phyloP scores from a whole-genome alignment of 2,329 filamentous ascomycete genomes.

The Sporothrix protearum region DNA sequence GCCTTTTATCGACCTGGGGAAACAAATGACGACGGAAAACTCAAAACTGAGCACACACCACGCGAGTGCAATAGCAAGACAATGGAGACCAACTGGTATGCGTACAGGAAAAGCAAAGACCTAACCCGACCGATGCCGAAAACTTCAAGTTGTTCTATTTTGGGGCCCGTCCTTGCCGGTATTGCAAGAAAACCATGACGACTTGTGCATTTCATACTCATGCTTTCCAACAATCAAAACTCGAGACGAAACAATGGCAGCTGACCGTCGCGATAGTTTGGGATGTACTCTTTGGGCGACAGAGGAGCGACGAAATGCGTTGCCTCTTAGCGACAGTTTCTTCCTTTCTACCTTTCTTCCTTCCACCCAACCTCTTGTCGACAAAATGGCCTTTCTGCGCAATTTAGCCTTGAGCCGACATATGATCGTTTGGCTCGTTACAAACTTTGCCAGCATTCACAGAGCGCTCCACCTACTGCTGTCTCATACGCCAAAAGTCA shows the following conservation, averaged over 20 bases:
- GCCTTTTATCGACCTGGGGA: neutral
- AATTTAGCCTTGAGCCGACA: conserved; percentile 3
- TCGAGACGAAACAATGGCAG: neutral
- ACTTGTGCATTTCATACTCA: neutral
- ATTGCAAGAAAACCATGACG: neutral
- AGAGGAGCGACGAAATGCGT: neutral
- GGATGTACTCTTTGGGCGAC: neutral
- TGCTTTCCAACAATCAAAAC: neutral
- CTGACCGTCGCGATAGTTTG: neutral
- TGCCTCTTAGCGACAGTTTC: neutral
- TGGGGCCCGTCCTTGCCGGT: conserved; percentile 1
- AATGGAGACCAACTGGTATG: neutral
- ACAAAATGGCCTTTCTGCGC: neutral
- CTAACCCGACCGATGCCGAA: neutral
- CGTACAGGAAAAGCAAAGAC: neutral
- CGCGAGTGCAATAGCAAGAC: neutral
- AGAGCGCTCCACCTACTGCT: neutral
- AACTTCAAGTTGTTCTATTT: conserved; percentile 1
- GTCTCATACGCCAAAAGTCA: neutral
- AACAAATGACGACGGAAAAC: neutral
- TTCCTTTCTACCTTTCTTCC: neutral
- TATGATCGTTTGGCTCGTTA: neutral
- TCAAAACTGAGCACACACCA: neutral
- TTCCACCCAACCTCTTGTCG: neutral
- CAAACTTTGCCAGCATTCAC: too few relatives aligned